Conservation (phyloP, 2,329 filamentous ascomycete genomes). For the Exophiala calicioides region DNA sequence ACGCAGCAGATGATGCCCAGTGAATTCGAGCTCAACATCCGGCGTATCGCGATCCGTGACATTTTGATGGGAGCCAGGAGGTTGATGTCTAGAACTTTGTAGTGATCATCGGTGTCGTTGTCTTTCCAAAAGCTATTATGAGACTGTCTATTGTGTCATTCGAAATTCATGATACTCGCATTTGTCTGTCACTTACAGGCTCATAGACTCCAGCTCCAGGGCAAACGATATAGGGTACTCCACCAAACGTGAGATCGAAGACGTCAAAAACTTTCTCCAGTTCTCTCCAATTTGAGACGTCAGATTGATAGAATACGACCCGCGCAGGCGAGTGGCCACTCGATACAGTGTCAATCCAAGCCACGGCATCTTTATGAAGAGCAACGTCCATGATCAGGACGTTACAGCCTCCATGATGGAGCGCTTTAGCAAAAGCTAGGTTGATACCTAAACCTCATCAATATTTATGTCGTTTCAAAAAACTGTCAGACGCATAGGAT, state of each 20-base stretch:
- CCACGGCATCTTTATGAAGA: slow-evolving; percentile 47
- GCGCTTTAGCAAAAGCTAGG: slow-evolving; percentile 42
- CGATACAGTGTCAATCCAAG: slow-evolving; percentile 39
- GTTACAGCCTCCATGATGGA: slow-evolving; percentile 47
- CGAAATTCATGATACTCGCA: slow-evolving; percentile 48
- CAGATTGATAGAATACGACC: slow-evolving; percentile 46
- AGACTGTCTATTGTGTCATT: slow-evolving; percentile 45
- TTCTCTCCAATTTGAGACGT: slow-evolving; percentile 52
- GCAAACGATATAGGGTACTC: slow-evolving; percentile 45
- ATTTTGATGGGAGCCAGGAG: slow-evolving; percentile 53
- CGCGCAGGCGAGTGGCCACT: slow-evolving; percentile 27
- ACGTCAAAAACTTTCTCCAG: slow-evolving; percentile 52
- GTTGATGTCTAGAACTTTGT: slow-evolving; percentile 52
- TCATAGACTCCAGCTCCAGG: slow-evolving; percentile 45
- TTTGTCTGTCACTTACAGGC: too few relatives aligned
- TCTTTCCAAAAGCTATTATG: slow-evolving; percentile 34
- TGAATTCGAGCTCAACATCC: slow-evolving; percentile 40
- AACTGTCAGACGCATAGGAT: too few relatives aligned
- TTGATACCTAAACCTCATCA: too few relatives aligned
- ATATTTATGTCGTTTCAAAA: too few relatives aligned
- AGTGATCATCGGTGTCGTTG: slow-evolving; percentile 40
- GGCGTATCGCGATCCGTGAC: slow-evolving; percentile 52
- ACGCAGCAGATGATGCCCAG: slow-evolving; percentile 49
- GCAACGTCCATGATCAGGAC: slow-evolving; percentile 47
- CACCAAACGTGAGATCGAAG: slow-evolving; percentile 51